Conservation (phyloP, 345 rosid genomes). For the Eutrema yunnanense region DNA sequence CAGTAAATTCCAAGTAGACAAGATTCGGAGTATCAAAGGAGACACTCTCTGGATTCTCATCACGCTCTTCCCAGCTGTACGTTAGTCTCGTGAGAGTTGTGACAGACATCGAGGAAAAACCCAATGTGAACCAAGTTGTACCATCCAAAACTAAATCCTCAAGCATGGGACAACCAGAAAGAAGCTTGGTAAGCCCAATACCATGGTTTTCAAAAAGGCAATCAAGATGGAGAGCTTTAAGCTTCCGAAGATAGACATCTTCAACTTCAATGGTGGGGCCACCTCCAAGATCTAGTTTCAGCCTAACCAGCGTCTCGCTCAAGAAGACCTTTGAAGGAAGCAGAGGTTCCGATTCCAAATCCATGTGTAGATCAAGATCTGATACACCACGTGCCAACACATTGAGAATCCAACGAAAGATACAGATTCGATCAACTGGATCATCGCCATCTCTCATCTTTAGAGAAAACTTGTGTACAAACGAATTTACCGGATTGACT, state of each 20-base stretch:
- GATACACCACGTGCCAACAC: constrained; percentile 1
- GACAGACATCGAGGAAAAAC: neutral
- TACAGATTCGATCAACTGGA: neutral
- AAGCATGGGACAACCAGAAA: neutral
- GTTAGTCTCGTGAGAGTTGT: neutral
- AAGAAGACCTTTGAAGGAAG: neutral
- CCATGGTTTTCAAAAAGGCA: neutral
- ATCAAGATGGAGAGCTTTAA: neutral
- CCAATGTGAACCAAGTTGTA: neutral
- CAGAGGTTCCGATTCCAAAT: neutral
- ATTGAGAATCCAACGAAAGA: neutral
- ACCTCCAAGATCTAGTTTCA: neutral
- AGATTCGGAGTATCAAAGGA: neutral
- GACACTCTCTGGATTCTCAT: neutral
- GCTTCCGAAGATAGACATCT: constrained; percentile 8
- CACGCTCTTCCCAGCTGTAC: neutral
- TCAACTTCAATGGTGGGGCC: neutral
- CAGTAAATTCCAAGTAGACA: neutral
- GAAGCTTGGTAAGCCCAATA: neutral
- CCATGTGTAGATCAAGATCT: neutral
- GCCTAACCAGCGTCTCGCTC: neutral
- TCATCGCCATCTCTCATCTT: neutral
- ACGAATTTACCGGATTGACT: too few species aligned
- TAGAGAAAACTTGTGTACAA: neutral
- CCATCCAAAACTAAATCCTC: neutral